Conservation (phyloP, 2,329 filamentous ascomycete genomes). For the Fragosphaeria purpurea region DNA sequence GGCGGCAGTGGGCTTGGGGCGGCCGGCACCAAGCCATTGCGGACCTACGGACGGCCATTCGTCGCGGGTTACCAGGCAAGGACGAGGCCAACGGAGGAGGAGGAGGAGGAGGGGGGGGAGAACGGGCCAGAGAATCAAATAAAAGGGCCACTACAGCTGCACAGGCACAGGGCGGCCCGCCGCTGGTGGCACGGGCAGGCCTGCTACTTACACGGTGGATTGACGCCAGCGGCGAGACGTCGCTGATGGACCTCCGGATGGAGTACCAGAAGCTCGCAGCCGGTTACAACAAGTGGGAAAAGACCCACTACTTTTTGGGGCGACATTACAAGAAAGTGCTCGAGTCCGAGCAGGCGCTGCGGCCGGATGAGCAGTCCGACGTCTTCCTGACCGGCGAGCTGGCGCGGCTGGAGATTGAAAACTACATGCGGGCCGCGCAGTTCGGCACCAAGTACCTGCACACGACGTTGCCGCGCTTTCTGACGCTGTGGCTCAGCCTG, state of each 20-base stretch:
- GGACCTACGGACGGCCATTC: constrained; percentile 74
- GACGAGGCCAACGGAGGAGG: neutral
- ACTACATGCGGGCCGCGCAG: constrained; percentile 76
- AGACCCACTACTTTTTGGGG: constrained; percentile 92
- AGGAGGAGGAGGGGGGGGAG: neutral
- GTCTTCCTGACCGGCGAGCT: constrained; percentile 71
- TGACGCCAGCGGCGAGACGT: constrained; percentile 86
- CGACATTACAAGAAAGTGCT: constrained; percentile 95
- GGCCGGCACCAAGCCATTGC: constrained; percentile 94
- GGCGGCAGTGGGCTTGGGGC: constrained; percentile 85
- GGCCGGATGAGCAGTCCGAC: constrained; percentile 66
- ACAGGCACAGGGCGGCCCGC: neutral
- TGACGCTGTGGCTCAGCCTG: constrained; percentile 92
- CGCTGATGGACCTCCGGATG: constrained; percentile 65
- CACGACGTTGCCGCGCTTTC: constrained; percentile 79
- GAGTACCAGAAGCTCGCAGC: constrained; percentile 78
- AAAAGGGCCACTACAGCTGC: too few species aligned
- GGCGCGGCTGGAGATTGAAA: constrained; percentile 83
- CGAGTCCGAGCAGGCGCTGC: constrained; percentile 74
- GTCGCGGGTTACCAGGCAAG: constrained; percentile 1
- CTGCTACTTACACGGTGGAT: constrained; percentile 94
- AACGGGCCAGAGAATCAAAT: too few species aligned
- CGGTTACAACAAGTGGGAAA: constrained; percentile 70
- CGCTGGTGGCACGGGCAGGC: constrained; percentile 64
- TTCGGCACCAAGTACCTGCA: constrained; percentile 94